These are phyloP conservation scores for Pseudonectria buxi DNA, from an alignment of 2,329 filamentous ascomycete species.

Conservation along the genomic window DNA sequence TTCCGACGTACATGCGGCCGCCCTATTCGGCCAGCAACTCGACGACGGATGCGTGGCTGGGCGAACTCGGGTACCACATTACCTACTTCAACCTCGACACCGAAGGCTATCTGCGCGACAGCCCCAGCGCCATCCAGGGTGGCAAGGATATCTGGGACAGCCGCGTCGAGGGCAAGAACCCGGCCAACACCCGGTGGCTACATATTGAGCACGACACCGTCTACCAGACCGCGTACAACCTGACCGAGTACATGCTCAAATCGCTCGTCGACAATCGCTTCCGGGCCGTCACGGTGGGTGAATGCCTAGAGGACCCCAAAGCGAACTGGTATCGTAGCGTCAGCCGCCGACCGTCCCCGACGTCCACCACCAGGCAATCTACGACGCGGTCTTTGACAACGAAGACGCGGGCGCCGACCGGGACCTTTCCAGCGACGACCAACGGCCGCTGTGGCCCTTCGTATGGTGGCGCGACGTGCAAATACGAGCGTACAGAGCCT, in stretches of 20 bases:
- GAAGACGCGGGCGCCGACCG: conserved; percentile 3
- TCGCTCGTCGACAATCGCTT: conserved; percentile 35
- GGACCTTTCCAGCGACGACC: conserved; percentile 14
- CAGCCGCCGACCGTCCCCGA: not conserved
- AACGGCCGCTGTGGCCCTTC: conserved; percentile 19
- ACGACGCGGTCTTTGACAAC: conserved; percentile 1
- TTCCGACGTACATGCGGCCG: conserved; percentile 38
- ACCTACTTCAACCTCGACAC: conserved; percentile 57
- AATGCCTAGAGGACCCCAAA: conserved; percentile 47
- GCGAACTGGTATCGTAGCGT: conserved; percentile 45
- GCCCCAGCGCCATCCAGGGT: conserved; percentile 38
- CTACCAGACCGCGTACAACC: conserved; percentile 36
- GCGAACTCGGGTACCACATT: conserved; percentile 48
- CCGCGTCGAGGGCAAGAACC: conserved; percentile 27
- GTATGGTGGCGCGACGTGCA: conserved; percentile 15
- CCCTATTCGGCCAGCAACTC: conserved; percentile 40
- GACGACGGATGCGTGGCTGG: conserved; percentile 32
- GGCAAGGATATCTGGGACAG: conserved; percentile 35
- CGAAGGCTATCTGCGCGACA: conserved; percentile 50
- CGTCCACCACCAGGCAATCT: conserved; percentile 1
- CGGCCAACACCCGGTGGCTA: conserved; percentile 34
- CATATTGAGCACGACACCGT: conserved; percentile 48
- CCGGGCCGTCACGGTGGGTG: conserved; percentile 39
- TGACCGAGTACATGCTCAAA: conserved; percentile 37
- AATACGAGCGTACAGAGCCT: conserved; percentile 10